Evolutionary conservation across 352 stramenopile species (phyloP).

Genomic region (Pythium aquatile): DNA sequence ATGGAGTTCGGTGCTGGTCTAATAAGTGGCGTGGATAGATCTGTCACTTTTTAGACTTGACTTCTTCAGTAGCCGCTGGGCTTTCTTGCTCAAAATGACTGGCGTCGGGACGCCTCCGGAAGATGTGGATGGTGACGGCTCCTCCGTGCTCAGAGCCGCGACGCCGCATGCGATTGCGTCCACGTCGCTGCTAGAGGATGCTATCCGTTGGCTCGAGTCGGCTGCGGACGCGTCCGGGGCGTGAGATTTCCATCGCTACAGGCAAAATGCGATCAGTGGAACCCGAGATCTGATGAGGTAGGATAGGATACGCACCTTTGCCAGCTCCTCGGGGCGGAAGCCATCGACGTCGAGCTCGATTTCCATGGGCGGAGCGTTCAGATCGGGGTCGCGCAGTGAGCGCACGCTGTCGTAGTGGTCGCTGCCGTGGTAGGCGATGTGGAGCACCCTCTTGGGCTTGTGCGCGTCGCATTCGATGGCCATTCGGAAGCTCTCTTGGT

Average conservation of each 20-base stretch:
- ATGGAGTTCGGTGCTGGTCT: background rate
- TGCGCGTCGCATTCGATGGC: slow-evolving; percentile 72
- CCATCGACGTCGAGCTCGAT: slow-evolving; percentile 63
- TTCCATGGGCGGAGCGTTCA: slow-evolving; percentile 36
- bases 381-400: slow-evolving; percentile 37
- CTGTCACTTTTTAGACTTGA: slow-evolving; percentile 19
- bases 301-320: slow-evolving; percentile 35
- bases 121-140: background rate
- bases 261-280: background rate
- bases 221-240: background rate
- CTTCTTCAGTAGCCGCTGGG: slow-evolving; percentile 28
- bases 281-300: background rate
- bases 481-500: slow-evolving; percentile 64
- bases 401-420: slow-evolving; percentile 87
- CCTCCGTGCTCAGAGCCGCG: slow-evolving; percentile 1
- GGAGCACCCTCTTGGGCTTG: slow-evolving; percentile 45
- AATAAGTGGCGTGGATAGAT: background rate
- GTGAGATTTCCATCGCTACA: slow-evolving; percentile 24
- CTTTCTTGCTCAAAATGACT: slow-evolving; percentile 29
- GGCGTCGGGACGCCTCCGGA: background rate
- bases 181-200: background rate
- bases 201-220: slow-evolving; percentile 14
- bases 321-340: slow-evolving; percentile 55
- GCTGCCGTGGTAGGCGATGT: slow-evolving; percentile 68
- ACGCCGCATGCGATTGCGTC: slow-evolving; percentile 5